Base-by-base conservation (phyloP, 345 rosid species). In the Adansonia digitata region DNA sequence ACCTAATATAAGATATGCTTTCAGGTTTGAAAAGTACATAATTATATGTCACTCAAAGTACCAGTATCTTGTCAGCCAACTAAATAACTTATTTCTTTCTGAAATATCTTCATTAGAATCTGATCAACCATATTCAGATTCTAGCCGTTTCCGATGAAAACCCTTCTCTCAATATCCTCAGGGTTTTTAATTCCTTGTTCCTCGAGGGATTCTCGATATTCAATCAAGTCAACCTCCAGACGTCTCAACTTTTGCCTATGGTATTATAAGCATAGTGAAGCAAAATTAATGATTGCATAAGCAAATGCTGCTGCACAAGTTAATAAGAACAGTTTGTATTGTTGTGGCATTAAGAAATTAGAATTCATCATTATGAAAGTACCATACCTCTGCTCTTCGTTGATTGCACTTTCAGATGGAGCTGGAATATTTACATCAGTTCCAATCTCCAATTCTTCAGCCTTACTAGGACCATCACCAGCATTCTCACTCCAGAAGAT, bases 191-290 rank as follows among this genome's bases (percentile, higher is more conserved):
- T 81, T 72, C 97, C 99, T 45, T 84, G 89, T 71, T 95, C 99
- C 82, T 95, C 98, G 0, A 95, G 91, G 73, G 92, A 86, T 87
- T 95, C 99, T 42, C 98, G 94, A 76, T 93, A 95, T 76, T 93
- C 99, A 73, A 95, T 95, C 86, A 93, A 80, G 81, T 92, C 91
- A 77, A 88, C 99, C 83, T 95, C 99, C 62, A 95, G 78, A 40
- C 93, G 89, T 84, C 98, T 90, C 83, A 86, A 77, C 85, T 49
- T 95, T 78, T 93, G 94, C 77, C 99, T 95, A 91, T 77, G 75
- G 65, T 57, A 76, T 69, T 67, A 81, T 35, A 52, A 76, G 31
- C 45, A 75, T 73, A 59, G 77, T 67, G 34, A 77, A 77, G 42
- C 39, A 48, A 39, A 22, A 67, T 37, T 57, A 20, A 34, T 7